Conservation (phyloP, 805 yeast genomes). For the Clavispora fructus region DNA sequence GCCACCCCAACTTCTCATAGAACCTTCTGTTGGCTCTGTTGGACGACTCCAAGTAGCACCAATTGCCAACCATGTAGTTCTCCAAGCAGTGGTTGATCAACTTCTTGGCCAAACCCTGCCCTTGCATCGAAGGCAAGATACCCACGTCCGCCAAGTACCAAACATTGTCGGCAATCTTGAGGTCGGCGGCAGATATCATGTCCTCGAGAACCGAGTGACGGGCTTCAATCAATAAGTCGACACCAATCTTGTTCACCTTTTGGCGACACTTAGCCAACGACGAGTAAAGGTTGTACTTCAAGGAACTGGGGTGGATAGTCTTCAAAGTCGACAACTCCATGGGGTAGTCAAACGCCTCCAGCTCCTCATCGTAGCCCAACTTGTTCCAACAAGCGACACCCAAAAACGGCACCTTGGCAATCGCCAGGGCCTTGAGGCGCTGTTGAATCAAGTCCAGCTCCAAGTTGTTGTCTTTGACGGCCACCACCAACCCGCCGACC, state of each 20-base stretch:
- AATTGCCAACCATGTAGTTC: slow-evolving; percentile 34
- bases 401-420: slow-evolving; percentile 37
- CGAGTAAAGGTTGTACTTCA: slow-evolving; percentile 34
- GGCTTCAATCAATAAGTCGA: slow-evolving; percentile 40
- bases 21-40: slow-evolving; percentile 49
- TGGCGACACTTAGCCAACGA: slow-evolving; percentile 43
- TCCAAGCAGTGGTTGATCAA: slow-evolving; percentile 47
- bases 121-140: slow-evolving; percentile 52
- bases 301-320: slow-evolving; percentile 25
- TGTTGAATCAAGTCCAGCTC: slow-evolving; percentile 27
- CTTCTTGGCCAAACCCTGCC: slow-evolving; percentile 52
- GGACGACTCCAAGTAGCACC: slow-evolving; percentile 51
- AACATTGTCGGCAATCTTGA: slow-evolving; percentile 30
- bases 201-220: slow-evolving; percentile 35
- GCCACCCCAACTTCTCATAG: slow-evolving; percentile 51
- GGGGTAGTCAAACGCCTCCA: slow-evolving; percentile 18
- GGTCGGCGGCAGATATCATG: slow-evolving; percentile 22
- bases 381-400: slow-evolving; percentile 50
- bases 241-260: slow-evolving; percentile 47
- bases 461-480: slow-evolving; percentile 44
- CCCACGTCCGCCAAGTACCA: slow-evolving; percentile 62
- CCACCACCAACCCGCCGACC: slow-evolving; percentile 46
- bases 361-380: slow-evolving; percentile 19
- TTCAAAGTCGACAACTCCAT: slow-evolving; percentile 17
- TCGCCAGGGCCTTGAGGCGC: slow-evolving; percentile 20